Conservation (phyloP, 805 yeast genomes). For the Zygoascus ofunaensis region DNA sequence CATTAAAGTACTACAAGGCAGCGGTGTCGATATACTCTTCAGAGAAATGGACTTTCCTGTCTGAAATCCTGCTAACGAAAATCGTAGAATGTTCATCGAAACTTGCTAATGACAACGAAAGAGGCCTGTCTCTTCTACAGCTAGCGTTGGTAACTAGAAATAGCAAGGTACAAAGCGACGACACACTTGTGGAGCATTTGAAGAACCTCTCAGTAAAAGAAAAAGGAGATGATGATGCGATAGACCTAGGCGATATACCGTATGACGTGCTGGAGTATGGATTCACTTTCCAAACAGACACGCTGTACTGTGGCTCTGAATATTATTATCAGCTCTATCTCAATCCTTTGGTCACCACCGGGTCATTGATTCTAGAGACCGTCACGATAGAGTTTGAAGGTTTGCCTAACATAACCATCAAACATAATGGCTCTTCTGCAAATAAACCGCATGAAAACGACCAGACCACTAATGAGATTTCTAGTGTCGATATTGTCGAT, state of each 20-base stretch:
- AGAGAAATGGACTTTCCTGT: slow-evolving; percentile 36
- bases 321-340: slow-evolving; percentile 15
- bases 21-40: slow-evolving; percentile 32
- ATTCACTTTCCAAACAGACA: slow-evolving; percentile 14
- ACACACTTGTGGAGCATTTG: too few relatives aligned
- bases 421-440: slow-evolving; percentile 13
- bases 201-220: background rate
- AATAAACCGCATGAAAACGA: too few relatives aligned
- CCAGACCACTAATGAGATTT: background rate
- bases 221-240: background rate
- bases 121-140: background rate
- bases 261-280: slow-evolving; percentile 10
- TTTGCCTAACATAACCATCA: slow-evolving; percentile 3
- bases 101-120: slow-evolving; percentile 4
- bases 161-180: background rate
- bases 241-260: background rate
- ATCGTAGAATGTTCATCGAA: slow-evolving; percentile 31
- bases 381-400: slow-evolving; percentile 10
- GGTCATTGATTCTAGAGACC: background rate
- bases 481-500: background rate
- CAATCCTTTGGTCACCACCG: slow-evolving; percentile 6
- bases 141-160: background rate
- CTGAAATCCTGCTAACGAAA: slow-evolving; percentile 29
- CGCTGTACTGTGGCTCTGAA: slow-evolving; percentile 15
- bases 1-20: slow-evolving; percentile 35